These are phyloP conservation scores for Chaetomiaceae sp. DNA, from an alignment of 2,329 filamentous ascomycete species.

Conservation along the genomic window DNA sequence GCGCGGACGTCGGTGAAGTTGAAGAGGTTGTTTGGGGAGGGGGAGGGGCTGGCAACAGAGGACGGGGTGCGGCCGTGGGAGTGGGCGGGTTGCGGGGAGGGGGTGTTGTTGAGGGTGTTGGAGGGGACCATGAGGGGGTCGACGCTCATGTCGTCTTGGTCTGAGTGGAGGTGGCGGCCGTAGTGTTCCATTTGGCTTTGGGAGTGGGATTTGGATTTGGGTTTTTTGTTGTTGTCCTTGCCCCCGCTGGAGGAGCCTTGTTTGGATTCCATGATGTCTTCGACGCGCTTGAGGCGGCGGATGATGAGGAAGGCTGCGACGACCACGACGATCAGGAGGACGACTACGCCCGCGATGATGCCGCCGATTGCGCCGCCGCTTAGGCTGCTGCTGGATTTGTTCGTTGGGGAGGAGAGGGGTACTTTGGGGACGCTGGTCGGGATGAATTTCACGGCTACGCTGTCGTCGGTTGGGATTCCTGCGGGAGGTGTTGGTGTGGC, in stretches of 20 bases:
- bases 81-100: conserved; percentile 12
- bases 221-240: too few species aligned
- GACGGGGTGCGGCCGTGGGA: conserved; percentile 21
- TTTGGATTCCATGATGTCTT: conserved; percentile 35
- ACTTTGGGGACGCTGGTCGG: conserved; percentile 42
- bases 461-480: conserved; percentile 24
- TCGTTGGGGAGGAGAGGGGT: conserved; percentile 28
- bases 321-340: conserved; percentile 44
- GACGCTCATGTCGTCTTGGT: conserved; percentile 39
- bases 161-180: conserved; percentile 32
- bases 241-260: conserved; percentile 34
- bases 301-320: conserved; percentile 46
- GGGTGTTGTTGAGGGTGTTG: conserved; percentile 7
- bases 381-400: conserved; percentile 22
- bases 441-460: conserved; percentile 39
- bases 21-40: conserved; percentile 18
- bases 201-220: conserved; percentile 24
- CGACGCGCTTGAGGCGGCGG: conserved; percentile 44
- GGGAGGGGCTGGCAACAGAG: conserved; percentile 20
- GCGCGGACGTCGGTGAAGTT: conserved; percentile 20
- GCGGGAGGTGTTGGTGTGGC: conserved; percentile 36
- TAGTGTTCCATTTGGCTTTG: conserved; percentile 35
- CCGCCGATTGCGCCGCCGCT: conserved; percentile 39
- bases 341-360: conserved; percentile 48
- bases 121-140: conserved; percentile 36